Conservation (phyloP, 1,284 basidiomycete genomes). For the Cerrena zonata region DNA sequence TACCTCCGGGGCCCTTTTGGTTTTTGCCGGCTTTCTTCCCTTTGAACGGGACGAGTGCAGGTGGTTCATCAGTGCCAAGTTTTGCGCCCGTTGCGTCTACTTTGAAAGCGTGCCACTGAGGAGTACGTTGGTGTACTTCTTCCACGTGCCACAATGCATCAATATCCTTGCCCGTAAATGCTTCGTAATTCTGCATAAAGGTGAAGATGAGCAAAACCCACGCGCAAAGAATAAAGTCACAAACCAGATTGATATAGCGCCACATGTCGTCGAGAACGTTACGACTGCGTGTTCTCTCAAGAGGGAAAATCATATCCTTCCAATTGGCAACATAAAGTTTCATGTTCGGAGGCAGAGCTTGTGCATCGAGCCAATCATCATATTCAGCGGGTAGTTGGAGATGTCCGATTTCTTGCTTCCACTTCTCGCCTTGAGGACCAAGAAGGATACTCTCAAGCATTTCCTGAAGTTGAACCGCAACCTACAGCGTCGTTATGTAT, state of each 20-base stretch:
- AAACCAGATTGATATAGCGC: constrained; percentile 54
- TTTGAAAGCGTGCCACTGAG: constrained; percentile 52
- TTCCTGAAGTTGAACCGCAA: constrained; percentile 56
- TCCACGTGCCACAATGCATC: constrained; percentile 61
- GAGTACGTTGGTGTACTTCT: constrained; percentile 44
- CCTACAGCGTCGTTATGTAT: constrained; percentile 31
- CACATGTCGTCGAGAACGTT: constrained; percentile 55
- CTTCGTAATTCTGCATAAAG: constrained; percentile 55
- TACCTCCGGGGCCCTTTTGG: constrained; percentile 32
- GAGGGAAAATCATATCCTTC: constrained; percentile 52
- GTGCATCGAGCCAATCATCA: constrained; percentile 60
- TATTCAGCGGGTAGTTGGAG: constrained; percentile 59
- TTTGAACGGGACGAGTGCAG: constrained; percentile 16
- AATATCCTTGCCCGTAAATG: constrained; percentile 44
- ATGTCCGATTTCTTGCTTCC: constrained; percentile 41
- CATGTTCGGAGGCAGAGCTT: constrained; percentile 53
- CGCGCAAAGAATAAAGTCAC: constrained; percentile 17
- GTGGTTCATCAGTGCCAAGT: constrained; percentile 22
- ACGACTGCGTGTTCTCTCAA: constrained; percentile 48
- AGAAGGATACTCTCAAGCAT: constrained; percentile 55
- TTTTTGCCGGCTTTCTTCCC: constrained; percentile 22
- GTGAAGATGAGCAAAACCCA: not conserved
- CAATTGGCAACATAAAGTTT: constrained; percentile 44
- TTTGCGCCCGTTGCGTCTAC: constrained; percentile 19
- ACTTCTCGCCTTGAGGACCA: constrained; percentile 43